Conservation (phyloP, 148 eudicot genomes). For the Rhododendron henanense region DNA sequence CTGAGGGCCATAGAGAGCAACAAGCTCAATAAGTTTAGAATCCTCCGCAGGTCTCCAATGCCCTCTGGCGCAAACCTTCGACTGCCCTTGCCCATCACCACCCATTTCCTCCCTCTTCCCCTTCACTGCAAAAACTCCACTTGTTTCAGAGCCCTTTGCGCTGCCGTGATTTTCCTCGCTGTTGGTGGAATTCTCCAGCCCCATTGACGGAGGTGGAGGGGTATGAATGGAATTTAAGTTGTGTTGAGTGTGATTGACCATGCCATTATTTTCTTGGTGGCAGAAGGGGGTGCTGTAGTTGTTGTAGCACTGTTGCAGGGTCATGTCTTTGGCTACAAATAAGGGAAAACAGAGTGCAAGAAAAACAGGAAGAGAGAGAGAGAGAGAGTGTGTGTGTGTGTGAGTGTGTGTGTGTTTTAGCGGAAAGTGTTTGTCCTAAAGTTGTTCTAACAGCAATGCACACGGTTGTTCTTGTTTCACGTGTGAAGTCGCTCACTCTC, state of each 20-base stretch:
- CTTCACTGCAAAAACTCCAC: neutral
- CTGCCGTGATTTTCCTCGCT: neutral
- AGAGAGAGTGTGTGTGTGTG: neutral
- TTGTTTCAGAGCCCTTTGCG: neutral
- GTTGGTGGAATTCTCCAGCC: neutral
- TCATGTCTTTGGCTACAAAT: conserved; percentile 8
- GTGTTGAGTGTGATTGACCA: neutral
- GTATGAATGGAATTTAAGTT: neutral
- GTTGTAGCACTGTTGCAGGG: neutral
- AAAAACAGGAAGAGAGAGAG: neutral
- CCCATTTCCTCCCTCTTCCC: neutral
- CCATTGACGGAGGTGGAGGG: neutral
- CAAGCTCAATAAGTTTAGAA: conserved; percentile 67
- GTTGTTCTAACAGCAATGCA: conserved; percentile 6
- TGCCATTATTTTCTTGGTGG: conserved; percentile 13
- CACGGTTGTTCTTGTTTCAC: conserved; percentile 3
- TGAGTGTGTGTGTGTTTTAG: neutral
- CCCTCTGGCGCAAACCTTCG: conserved; percentile 69
- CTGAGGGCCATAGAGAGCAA: conserved; percentile 74
- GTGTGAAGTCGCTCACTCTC: neutral
- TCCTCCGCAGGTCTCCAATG: conserved; percentile 92
- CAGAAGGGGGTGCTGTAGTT: neutral
- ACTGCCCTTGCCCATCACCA: conserved; percentile 4
- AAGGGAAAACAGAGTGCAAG: neutral
- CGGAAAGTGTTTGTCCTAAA: neutral